Percentiles rank a stretch among this genome's conserved stretches.
Conservation (phyloP, 331 rosid species). For the Malus hybrid region DNA sequence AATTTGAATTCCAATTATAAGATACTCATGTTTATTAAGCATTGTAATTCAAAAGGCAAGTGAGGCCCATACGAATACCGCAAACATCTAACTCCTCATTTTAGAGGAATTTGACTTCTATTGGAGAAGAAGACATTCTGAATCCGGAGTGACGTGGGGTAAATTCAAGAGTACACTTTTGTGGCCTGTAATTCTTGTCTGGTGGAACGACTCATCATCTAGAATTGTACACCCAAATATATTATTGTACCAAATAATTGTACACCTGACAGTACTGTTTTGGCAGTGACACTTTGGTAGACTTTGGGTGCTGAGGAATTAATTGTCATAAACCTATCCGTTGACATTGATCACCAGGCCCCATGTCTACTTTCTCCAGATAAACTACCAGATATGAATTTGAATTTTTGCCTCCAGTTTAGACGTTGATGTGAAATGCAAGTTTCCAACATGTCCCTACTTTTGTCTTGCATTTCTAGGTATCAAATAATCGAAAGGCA, state of each 20-base stretch:
- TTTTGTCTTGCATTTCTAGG: no score
- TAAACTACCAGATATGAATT: background rate
- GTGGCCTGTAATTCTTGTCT: background rate
- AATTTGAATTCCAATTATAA: no score
- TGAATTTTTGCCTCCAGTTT: background rate
- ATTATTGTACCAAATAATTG: background rate
- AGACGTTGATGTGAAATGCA: background rate
- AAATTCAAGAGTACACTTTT: background rate
- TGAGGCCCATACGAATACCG: no score
- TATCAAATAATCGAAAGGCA: no score
- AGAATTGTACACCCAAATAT: background rate
- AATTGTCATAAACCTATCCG: background rate
- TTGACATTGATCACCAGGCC: background rate
- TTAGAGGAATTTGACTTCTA: no score
- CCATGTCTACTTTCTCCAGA: background rate
- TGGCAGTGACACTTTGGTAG: background rate
- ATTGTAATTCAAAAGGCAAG: no score
- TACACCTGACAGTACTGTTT: background rate
- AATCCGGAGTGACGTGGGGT: background rate
- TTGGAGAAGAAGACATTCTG: no score
- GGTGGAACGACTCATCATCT: background rate
- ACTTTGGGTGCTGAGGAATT: background rate
- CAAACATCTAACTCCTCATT: no score
- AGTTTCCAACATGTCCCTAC: background rate
- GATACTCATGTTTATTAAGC: no score